These are phyloP conservation scores for Trichoderma simmonsii DNA, from an alignment of 2,329 filamentous ascomycete genomes.

Conservation along the genomic window DNA sequence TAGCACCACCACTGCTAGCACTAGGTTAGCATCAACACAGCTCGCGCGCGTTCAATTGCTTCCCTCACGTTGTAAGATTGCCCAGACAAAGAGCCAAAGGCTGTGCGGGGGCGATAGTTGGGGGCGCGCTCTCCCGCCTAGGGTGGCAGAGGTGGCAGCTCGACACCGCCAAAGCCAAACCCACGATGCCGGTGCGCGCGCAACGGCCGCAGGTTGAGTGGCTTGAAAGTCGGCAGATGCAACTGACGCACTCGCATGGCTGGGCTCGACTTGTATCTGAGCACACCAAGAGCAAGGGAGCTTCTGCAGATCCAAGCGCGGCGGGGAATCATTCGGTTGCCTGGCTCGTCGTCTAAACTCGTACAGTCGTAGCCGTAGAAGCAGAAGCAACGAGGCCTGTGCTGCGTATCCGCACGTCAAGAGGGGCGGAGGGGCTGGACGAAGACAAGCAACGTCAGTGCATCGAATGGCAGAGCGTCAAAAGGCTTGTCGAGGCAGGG, in stretches of 20 bases:
- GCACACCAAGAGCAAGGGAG: not conserved
- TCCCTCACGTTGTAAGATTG: not conserved
- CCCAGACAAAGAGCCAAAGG: not conserved
- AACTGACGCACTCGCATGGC: not conserved
- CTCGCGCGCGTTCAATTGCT: not conserved
- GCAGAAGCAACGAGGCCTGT: not conserved
- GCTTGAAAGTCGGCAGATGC: slow-evolving; percentile 3
- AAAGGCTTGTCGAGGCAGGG: not conserved
- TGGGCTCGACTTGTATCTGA: not conserved
- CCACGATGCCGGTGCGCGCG: slow-evolving; percentile 9
- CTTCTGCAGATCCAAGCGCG: slow-evolving; percentile 17
- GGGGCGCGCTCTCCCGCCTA: not conserved
- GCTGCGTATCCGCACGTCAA: slow-evolving; percentile 8
- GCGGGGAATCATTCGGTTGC: slow-evolving; percentile 11
- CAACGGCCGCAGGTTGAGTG: not conserved
- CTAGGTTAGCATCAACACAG: not conserved
- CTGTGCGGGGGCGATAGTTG: not conserved
- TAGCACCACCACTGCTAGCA: not conserved
- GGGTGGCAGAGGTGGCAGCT: not conserved
- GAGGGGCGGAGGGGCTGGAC: not conserved
- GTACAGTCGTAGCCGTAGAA: not conserved
- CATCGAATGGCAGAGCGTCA: not conserved
- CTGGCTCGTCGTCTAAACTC: not conserved
- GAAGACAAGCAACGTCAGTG: not conserved
- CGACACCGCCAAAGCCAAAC: slow-evolving; percentile 1